Evolutionary conservation across 1,284 basidiomycete genomes (phyloP).

Genomic region (Clitocybe nebularis): DNA sequence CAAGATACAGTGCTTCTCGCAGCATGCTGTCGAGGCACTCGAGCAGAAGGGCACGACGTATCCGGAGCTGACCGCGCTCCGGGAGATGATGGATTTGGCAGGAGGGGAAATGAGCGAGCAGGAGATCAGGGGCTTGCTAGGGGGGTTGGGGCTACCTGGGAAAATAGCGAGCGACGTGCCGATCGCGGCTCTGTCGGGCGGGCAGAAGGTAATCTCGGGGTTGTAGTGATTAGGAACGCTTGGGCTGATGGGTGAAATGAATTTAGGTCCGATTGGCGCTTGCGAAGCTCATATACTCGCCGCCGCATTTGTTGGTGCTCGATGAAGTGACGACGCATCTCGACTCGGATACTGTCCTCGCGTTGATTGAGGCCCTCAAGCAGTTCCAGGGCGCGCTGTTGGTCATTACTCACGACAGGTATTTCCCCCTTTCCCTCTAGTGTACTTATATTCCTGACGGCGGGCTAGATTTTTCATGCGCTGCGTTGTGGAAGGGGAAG

Average conservation of each 20-base stretch:
- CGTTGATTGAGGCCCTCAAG: constrained; percentile 52
- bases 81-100: constrained; percentile 29
- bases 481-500: constrained; percentile 35
- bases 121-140: constrained; percentile 42
- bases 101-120: constrained; percentile 35
- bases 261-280: constrained; percentile 38
- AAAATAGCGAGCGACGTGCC: constrained; percentile 41
- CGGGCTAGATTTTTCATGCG: constrained; percentile 31
- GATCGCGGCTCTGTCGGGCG: constrained; percentile 48
- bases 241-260: too few species aligned
- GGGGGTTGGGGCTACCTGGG: constrained; percentile 47
- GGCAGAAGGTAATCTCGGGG: constrained; percentile 63
- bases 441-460: not conserved
- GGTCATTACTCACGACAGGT: constrained; percentile 67
- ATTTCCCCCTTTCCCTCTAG: constrained; percentile 22
- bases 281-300: constrained; percentile 41
- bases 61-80: constrained; percentile 32
- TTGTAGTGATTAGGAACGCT: too few species aligned
- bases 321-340: constrained; percentile 74
- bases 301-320: constrained; percentile 53
- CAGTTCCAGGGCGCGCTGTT: constrained; percentile 57
- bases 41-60: constrained; percentile 21
- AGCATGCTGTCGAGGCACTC: constrained; percentile 55
- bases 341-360: constrained; percentile 61
- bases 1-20: constrained; percentile 54